These are phyloP conservation scores for Russula ochroleuca DNA, from an alignment of 768 basidiomycete genomes.

Conservation along the genomic window DNA sequence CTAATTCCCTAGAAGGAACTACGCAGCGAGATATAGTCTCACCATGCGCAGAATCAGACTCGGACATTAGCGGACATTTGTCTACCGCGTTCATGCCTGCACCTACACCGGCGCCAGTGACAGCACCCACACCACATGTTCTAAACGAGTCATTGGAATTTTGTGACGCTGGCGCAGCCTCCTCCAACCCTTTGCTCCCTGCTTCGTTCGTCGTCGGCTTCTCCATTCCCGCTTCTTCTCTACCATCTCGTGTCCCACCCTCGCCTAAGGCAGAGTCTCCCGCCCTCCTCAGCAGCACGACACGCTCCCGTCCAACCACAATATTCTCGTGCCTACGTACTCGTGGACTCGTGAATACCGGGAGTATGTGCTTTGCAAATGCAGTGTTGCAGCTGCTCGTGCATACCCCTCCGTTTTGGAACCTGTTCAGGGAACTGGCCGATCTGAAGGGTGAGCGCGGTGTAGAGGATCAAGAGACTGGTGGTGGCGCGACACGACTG, in stretches of 20 bases:
- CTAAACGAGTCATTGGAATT: too few species aligned
- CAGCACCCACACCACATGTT: too few species aligned
- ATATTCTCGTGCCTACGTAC: slow-evolving; percentile 46
- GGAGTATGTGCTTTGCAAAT: slow-evolving; percentile 98
- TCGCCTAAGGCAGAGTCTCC: slow-evolving; percentile 47
- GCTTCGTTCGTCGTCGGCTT: slow-evolving; percentile 69
- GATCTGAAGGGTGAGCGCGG: slow-evolving; percentile 38
- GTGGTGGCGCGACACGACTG: slow-evolving; percentile 44
- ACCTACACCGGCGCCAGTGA: too few species aligned
- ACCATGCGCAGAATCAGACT: too few species aligned
- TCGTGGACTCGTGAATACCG: slow-evolving; percentile 85
- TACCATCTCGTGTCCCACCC: slow-evolving; percentile 33
- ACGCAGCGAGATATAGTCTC: too few species aligned
- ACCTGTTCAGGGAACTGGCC: slow-evolving; percentile 68
- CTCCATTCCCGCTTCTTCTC: slow-evolving; percentile 54
- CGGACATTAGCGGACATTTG: too few species aligned
- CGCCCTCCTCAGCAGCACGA: slow-evolving; percentile 45
- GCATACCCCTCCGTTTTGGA: slow-evolving; percentile 83
- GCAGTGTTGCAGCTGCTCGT: slow-evolving; percentile 87
- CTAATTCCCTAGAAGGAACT: too few species aligned
- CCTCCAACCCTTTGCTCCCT: slow-evolving; percentile 50
- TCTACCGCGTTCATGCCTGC: background rate
- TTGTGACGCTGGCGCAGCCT: slow-evolving; percentile 33
- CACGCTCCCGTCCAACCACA: slow-evolving; percentile 28
- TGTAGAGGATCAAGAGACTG: slow-evolving; percentile 32